Conservation (phyloP, 345 rosid genomes). For the Adansonia digitata region DNA sequence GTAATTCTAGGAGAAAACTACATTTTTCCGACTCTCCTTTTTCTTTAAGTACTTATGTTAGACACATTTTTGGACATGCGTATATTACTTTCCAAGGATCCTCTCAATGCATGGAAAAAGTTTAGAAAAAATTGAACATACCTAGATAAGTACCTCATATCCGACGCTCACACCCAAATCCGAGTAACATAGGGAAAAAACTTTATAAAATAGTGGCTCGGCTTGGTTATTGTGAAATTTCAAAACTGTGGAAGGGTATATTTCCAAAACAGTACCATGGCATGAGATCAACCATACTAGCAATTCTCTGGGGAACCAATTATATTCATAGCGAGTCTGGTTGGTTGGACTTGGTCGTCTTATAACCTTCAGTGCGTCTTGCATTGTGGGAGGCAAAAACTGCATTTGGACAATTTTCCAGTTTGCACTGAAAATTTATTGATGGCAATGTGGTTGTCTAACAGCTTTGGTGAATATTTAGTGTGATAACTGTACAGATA, state of each 20-base stretch:
- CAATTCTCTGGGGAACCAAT: not conserved
- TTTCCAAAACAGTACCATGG: not conserved
- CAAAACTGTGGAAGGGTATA: not conserved
- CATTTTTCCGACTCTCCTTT: too few relatives aligned
- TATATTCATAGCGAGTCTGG: not conserved
- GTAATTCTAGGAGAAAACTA: not conserved
- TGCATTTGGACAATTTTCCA: not conserved
- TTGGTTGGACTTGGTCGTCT: not conserved
- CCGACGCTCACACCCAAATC: too few relatives aligned
- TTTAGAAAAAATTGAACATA: too few relatives aligned
- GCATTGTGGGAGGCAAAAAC: not conserved
- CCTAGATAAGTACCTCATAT: too few relatives aligned
- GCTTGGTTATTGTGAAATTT: slow-evolving; percentile 2
- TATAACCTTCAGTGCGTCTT: not conserved
- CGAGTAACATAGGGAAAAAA: not conserved
- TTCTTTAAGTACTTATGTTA: too few relatives aligned
- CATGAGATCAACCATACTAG: not conserved
- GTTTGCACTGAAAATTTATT: not conserved
- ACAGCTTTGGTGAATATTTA: not conserved
- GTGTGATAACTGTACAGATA: not conserved
- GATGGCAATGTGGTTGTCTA: not conserved
- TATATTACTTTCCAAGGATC: too few relatives aligned
- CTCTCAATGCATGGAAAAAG: too few relatives aligned
- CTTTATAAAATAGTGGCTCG: not conserved
- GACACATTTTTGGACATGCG: too few relatives aligned